Evolutionary conservation across 2,329 filamentous ascomycete species (phyloP).

Genomic region (Fusarium lyarnte): DNA sequence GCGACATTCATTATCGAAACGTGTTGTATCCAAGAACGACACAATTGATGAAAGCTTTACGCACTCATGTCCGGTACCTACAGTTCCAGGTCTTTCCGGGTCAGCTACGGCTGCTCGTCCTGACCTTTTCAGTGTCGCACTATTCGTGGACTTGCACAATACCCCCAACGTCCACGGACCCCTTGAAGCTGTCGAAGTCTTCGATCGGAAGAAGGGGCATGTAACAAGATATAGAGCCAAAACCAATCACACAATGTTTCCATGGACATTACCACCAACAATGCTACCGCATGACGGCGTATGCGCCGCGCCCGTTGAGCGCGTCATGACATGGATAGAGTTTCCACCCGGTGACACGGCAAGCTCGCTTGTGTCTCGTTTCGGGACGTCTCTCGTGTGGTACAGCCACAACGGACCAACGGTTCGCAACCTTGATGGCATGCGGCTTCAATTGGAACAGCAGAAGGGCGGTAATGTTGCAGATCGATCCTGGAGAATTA

Average conservation of each 20-base stretch:
- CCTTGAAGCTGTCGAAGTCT: conserved; percentile 48
- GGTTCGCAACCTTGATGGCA: conserved; percentile 62
- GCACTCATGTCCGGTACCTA: conserved; percentile 73
- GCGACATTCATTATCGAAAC: conserved; percentile 11
- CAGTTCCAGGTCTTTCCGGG: conserved; percentile 69
- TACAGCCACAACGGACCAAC: conserved; percentile 54
- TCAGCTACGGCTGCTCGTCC: conserved; percentile 81
- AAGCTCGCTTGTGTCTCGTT: conserved; percentile 46
- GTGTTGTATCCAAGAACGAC: conserved; percentile 41
- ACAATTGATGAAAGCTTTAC: conserved; percentile 59
- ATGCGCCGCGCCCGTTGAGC: conserved; percentile 77
- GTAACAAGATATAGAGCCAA: conserved; percentile 58
- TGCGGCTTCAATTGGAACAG: conserved; percentile 73
- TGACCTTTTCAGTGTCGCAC: conserved; percentile 90
- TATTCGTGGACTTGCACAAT: conserved; percentile 81
- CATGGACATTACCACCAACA: conserved; percentile 86
- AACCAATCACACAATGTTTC: conserved; percentile 86
- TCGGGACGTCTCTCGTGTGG: conserved; percentile 49
- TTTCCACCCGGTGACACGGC: conserved; percentile 61
- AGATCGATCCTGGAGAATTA: conserved; percentile 72
- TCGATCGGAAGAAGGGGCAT: conserved; percentile 60
- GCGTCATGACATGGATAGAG: conserved; percentile 74
- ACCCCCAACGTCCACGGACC: conserved; percentile 72
- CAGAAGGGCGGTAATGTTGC: conserved; percentile 59
- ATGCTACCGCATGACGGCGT: conserved; percentile 80